Evolutionary conservation across 768 basidiomycete species (phyloP), one percentile per base, ranked within the genome.

Genomic region (Lactarius pseudohatsudake): DNA sequence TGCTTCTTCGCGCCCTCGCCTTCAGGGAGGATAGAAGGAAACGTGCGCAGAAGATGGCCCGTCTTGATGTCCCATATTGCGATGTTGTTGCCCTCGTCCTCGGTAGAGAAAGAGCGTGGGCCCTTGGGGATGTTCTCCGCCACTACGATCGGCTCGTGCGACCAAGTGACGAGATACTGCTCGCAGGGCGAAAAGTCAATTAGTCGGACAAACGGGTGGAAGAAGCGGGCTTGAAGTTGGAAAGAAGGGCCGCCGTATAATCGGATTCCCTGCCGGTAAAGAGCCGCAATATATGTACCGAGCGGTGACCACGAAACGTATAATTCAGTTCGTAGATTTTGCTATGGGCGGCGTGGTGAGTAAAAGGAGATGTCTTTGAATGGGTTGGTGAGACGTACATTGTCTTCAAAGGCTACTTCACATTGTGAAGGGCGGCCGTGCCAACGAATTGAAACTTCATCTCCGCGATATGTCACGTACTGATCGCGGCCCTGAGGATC

Each of bases 1-100:
- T 90, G 90, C 73, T 92, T 93, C 78, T 90, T 92, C 64, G 76
- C 74, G 28, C 83, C 80, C 32, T 89, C 91, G 69, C 80, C 84
- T 62, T 88, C 88, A 55, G 79, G 78, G 55, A 77, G 78, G 57
- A 86, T 83, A 11, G 90, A 85, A 43, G 86, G 84, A 79, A 99
- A 98, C 2, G 96, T 98, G 60, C 97, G 91, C 54, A 98, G 84
- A 26, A 98, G 86, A 70, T 90, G 83, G 32, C 94, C 94, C 20
- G 95, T 89, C 78, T 94, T 96, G 81, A 96, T 87, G 73, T 98
- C 94, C 97, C 97, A 99, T n/a, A 99, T 87, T 64, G 96, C 97
- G 68, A 98, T 84, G 72, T 94, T 91, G 79, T 96, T 95, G 38
- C 95, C 97, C 78, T 96, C 95, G 75, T 98, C 97, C 65, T 96